phyloP scores from a whole-genome alignment of 805 yeast species.

The Candida silvicultrix region DNA sequence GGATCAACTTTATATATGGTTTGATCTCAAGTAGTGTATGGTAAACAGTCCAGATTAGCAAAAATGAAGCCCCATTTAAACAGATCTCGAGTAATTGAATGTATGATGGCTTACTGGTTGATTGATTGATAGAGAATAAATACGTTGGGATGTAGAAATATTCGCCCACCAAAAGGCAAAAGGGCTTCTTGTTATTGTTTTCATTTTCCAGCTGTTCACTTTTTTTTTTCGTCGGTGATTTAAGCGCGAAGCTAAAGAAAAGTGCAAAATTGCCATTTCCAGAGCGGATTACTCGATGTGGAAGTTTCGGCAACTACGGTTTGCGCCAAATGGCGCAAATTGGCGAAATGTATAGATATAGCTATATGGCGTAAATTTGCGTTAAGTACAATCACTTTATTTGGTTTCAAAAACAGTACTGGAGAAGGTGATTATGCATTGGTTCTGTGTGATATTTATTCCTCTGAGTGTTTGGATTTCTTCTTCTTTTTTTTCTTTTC shows the following conservation, averaged over 20 bases:
- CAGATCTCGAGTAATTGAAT: too few species aligned
- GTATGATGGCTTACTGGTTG: too few species aligned
- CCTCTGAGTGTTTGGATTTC: slow-evolving; percentile 1
- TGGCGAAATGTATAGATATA: not conserved
- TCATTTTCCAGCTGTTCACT: not conserved
- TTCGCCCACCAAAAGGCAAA: not conserved
- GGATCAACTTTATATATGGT: not conserved
- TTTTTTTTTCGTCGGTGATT: not conserved
- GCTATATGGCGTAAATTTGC: too few species aligned
- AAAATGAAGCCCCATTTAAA: not conserved
- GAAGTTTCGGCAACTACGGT: too few species aligned
- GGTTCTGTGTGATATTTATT: not conserved
- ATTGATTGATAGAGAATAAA: too few species aligned
- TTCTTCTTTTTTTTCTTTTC: slow-evolving; percentile 24
- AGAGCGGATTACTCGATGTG: not conserved
- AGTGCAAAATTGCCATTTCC: not conserved
- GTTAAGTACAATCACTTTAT: too few species aligned
- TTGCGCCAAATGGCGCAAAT: not conserved
- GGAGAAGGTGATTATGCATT: too few species aligned
- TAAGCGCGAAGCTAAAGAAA: not conserved
- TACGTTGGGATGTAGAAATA: not conserved
- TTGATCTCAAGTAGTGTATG: not conserved
- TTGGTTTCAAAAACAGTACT: too few species aligned
- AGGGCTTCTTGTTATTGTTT: not conserved
- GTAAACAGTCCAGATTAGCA: not conserved